phyloP scores from a whole-genome alignment of 2,329 filamentous ascomycete species.

The Neonectria punicea region DNA sequence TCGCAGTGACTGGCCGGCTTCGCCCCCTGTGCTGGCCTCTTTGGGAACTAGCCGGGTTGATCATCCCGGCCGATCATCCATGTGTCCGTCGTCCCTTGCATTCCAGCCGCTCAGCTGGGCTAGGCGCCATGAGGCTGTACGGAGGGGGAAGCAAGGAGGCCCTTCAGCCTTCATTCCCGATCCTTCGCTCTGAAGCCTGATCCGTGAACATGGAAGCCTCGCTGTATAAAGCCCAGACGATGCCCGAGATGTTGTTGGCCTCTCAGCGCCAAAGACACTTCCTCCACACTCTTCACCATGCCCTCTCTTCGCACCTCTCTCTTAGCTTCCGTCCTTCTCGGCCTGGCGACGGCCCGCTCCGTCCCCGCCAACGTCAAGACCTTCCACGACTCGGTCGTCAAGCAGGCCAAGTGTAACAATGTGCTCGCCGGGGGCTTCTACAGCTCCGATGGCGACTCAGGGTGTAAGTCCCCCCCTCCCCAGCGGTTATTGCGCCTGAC shows the following conservation, averaged over 20 bases:
- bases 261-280: background rate
- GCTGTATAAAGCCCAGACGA: constrained; percentile 10
- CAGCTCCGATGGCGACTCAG: constrained; percentile 50
- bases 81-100: background rate
- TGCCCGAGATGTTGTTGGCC: background rate
- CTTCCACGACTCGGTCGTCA: constrained; percentile 54
- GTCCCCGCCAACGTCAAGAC: constrained; percentile 54
- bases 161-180: background rate
- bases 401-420: constrained; percentile 51
- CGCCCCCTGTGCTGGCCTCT: background rate
- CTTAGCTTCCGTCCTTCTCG: constrained; percentile 36
- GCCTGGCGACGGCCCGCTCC: constrained; percentile 43
- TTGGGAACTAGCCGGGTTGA: background rate
- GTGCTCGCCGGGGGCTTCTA: constrained; percentile 54
- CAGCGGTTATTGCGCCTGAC: no score
- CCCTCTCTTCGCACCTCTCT: constrained; percentile 34
- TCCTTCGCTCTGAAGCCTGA: background rate
- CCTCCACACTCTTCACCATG: constrained; percentile 19
- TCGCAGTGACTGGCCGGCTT: background rate
- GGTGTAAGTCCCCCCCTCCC: constrained; percentile 42
- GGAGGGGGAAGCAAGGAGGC: background rate
- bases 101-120: background rate
- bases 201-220: background rate
- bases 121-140: background rate
- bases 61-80: background rate